Evolutionary conservation across 352 stramenopile species (phyloP), one percentile per base, ranked within the genome.

Genomic region (Aphanomyces euteiches): DNA sequence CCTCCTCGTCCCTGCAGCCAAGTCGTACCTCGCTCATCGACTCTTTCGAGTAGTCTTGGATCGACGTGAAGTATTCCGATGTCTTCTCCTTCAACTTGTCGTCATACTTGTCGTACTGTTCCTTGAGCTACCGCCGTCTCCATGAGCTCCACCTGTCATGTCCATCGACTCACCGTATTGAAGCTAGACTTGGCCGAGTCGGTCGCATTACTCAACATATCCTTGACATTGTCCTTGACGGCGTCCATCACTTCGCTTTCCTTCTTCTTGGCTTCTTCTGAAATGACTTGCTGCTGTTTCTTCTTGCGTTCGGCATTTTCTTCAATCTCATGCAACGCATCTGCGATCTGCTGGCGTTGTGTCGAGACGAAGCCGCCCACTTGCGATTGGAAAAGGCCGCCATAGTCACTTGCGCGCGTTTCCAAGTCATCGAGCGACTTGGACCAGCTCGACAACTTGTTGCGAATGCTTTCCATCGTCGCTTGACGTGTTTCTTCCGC

Each of bases 381-480:
- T 58, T 58, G n/a, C 50, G 28, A 2, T n/a, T 34, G 50, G 50
- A 38, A 58, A n/a, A 34, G 37, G 8, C 37, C 50, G 3, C 50
- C 37, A 34, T 58, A 58, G n/a, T 58, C n/a, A 2, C 37, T 58
- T n/a, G 8, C n/a, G 8, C 37, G 50, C 50, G 50, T 38, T 34
- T 58, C 50, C 7, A 58, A 34, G 7, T 58, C n/a, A 34, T 58
- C 50, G n/a, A 58, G 37, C 8, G n/a, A 38, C 8, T 34, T 19
- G 50, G n/a, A 34, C 50, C 50, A 58, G n/a, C 37, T 58, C 7
- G 28, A n/a, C 50, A 58, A 38, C 50, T n/a, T 38, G n/a, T 58
- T 10, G n/a, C 37, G 28, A n/a, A 58, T 28, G 28, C 1, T 2
- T 28, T 28, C 28, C 28, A 28, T 28, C 28, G 28, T 28, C 28